Conservation (phyloP, 257 asterid genomes). For the Cruciata laevipes region DNA sequence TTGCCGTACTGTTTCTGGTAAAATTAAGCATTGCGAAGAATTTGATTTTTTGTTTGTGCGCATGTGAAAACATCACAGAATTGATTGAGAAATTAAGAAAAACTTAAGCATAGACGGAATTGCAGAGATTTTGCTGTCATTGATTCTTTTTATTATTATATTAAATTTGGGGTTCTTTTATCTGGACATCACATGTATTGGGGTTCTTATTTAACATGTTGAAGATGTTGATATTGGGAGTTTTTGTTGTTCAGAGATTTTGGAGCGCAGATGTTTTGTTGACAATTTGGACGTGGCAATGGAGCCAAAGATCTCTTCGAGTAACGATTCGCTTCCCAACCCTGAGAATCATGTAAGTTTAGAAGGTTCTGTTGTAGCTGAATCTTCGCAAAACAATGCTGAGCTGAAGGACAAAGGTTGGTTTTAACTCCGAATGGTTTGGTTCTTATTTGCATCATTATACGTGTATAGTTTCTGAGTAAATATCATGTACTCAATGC, state of each 20-base stretch:
- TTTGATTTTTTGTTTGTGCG: background rate
- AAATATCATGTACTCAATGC: constrained; percentile 8
- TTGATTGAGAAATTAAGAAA: background rate
- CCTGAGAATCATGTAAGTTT: constrained; percentile 38
- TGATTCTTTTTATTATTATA: background rate
- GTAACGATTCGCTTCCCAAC: constrained; percentile 33
- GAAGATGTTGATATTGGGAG: background rate
- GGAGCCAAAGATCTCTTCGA: constrained; percentile 60
- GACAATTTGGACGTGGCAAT: constrained; percentile 33
- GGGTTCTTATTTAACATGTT: no score
- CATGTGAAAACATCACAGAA: background rate
- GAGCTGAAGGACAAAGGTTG: constrained; percentile 51
- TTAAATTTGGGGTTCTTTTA: background rate
- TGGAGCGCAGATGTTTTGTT: constrained; percentile 10
- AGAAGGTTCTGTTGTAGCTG: constrained; percentile 41
- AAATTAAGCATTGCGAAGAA: background rate
- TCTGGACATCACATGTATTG: background rate
- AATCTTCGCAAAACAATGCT: constrained; percentile 46
- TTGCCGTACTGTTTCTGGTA: background rate
- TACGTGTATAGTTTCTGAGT: background rate
- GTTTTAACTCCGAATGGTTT: constrained; percentile 12
- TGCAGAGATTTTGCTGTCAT: background rate
- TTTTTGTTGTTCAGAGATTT: constrained; percentile 7
- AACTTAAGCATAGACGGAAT: background rate
- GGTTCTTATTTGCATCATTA: background rate